Evolutionary conservation across 805 yeast genomes (phyloP).

Genomic region (Hanseniaspora singularis): DNA sequence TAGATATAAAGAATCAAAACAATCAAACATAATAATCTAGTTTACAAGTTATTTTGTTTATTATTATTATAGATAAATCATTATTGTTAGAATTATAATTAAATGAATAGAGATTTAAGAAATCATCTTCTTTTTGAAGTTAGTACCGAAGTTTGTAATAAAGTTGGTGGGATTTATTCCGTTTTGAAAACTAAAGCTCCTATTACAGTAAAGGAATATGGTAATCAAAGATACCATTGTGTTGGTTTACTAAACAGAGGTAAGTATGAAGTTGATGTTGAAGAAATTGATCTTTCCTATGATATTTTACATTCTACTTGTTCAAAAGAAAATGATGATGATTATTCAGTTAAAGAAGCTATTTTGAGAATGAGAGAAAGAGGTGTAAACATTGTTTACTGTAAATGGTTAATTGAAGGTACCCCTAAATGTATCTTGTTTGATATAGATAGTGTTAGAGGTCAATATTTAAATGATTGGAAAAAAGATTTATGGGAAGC

Average conservation of each 20-base stretch:
- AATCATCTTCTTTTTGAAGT: slow-evolving; percentile 83
- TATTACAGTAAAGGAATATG: slow-evolving; percentile 83
- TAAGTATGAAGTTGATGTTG: slow-evolving; percentile 72
- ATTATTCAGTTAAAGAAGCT: slow-evolving; percentile 40
- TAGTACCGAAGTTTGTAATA: slow-evolving; percentile 94
- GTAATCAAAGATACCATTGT: slow-evolving; percentile 64
- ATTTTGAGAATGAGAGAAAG: slow-evolving; percentile 68
- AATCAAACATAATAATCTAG: neutral
- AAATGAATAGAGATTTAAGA: slow-evolving; percentile 74
- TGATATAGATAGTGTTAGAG: slow-evolving; percentile 52
- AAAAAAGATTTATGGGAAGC: slow-evolving; percentile 81
- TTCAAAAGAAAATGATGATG: slow-evolving; percentile 18
- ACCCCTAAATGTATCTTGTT: slow-evolving; percentile 88
- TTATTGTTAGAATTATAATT: neutral
- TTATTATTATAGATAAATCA: neutral
- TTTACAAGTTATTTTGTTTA: too few species aligned
- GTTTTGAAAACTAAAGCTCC: slow-evolving; percentile 95
- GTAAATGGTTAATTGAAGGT: slow-evolving; percentile 95
- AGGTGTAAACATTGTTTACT: slow-evolving; percentile 75
- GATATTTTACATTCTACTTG: slow-evolving; percentile 25
- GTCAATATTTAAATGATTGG: slow-evolving; percentile 73
- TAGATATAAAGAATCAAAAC: too few species aligned
- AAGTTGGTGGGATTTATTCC: slow-evolving; percentile 96
- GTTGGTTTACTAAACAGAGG: slow-evolving; percentile 75
- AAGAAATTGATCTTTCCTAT: slow-evolving; percentile 50